Evolutionary conservation across 306 rosid species (phyloP), one percentile per base, ranked within the genome.

Genomic region (Psophocarpus tetragonolobus): DNA sequence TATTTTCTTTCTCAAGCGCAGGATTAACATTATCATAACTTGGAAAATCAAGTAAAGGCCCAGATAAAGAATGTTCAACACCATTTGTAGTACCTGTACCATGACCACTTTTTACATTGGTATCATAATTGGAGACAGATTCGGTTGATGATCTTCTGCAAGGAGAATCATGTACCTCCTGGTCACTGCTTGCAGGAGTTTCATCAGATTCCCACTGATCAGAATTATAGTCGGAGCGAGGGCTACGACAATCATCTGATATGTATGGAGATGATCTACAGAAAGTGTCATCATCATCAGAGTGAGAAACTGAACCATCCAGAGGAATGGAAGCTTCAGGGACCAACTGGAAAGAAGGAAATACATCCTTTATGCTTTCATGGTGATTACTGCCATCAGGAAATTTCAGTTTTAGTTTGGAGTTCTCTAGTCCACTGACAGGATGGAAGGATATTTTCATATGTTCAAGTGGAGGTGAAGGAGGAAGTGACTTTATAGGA

Each of bases 401-500:
- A 80, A 95, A 86, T 68, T 87, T 88, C 70, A 92, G 85, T 81
- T 87, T 86, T 73, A 95, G 80, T 84, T 87, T 91, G 80, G 96
- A 85, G 65, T 87, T 82, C 82, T 95, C 97, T 26, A 74, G 69
- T 68, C 90, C 84, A 75, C 68, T 82, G 33, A 89, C 35, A 7
- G 99, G 96, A 50, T 86, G 96, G 89, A 95, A 95, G 61, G 97
- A 95, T 75, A 95, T 95, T 78, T 91, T 92, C 97, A 95, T 95
- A 68, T 91, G 97, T 71, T 88, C 96, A 66, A 95, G 97, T 39
- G 96, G 96, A 6, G 99, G 99, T n/a, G 99, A 95, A 82, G 94
- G 84, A 79, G 96, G 89, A 77, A 88, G 85, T 63, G 88, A 86
- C 58, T 75, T 83, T 50, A 81, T 66, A 27, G 90, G 84, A 85